phyloP scores from a whole-genome alignment of 768 basidiomycete species.

The Tulasnella sp. region DNA sequence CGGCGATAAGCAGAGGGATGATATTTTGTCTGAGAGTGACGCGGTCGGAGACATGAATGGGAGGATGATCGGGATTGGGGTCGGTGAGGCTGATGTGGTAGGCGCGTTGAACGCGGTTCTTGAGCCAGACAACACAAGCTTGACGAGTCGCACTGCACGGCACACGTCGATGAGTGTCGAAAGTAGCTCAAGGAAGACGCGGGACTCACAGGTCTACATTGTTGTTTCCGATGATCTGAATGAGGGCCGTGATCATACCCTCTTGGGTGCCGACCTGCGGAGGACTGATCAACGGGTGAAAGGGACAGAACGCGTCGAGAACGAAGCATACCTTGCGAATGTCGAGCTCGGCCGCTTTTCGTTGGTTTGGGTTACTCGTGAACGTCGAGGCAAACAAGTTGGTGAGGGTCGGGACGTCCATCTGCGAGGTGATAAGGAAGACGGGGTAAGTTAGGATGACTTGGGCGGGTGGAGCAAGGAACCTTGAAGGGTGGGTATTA shows the following conservation, averaged over 20 bases:
- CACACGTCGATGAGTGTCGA: slow-evolving; percentile 5
- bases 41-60: slow-evolving; percentile 57
- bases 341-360: slow-evolving; percentile 75
- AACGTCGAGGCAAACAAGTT: slow-evolving; percentile 70
- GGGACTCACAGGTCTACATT: slow-evolving; percentile 60
- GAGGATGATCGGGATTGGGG: slow-evolving; percentile 45
- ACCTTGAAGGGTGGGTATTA: neutral
- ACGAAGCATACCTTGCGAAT: slow-evolving; percentile 56
- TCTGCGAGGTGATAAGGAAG: slow-evolving; percentile 13
- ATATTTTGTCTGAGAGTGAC: slow-evolving; percentile 57
- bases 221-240: slow-evolving; percentile 75
- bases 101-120: slow-evolving; percentile 66
- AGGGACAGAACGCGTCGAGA: neutral
- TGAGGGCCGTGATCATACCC: slow-evolving; percentile 69
- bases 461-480: neutral
- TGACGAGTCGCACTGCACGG: slow-evolving; percentile 59
- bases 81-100: slow-evolving; percentile 41
- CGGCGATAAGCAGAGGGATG: slow-evolving; percentile 54
- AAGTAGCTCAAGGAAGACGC: slow-evolving; percentile 22
- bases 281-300: neutral
- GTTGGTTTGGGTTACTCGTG: slow-evolving; percentile 74
- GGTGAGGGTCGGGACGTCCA: slow-evolving; percentile 39
- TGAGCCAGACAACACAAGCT: slow-evolving; percentile 77
- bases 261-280: slow-evolving; percentile 60
- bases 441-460: slow-evolving; percentile 5